Conservation (phyloP, 176 grass and related monocot species). For the Panicum miliaceum region DNA sequence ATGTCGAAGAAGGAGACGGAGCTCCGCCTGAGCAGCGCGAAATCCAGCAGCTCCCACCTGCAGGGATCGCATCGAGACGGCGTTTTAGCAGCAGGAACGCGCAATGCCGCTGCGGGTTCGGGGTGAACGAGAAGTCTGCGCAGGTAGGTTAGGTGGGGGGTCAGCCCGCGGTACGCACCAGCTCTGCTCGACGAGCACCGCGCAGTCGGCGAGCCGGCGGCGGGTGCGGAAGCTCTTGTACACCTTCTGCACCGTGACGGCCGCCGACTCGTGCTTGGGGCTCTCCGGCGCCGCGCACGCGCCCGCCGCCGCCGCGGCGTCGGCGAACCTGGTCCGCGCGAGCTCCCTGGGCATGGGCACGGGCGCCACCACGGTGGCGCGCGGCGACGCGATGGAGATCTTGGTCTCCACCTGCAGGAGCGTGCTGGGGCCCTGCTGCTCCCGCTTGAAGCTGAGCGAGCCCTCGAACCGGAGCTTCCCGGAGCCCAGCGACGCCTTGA, state of each 20-base stretch:
- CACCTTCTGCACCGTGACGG: conserved; percentile 87
- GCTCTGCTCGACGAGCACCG: conserved; percentile 81
- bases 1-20: conserved; percentile 90
- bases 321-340: conserved; percentile 11
- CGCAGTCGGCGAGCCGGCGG: conserved; percentile 86
- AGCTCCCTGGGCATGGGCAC: conserved; percentile 36
- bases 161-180: conserved; percentile 46
- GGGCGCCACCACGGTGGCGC: conserved; percentile 31
- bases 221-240: conserved; percentile 97
- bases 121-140: background rate
- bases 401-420: conserved; percentile 65
- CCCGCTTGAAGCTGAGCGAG: conserved; percentile 67
- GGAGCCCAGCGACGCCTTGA: conserved; percentile 59
- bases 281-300: conserved; percentile 24
- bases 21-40: conserved; percentile 81
- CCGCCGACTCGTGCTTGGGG: conserved; percentile 72
- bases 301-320: background rate
- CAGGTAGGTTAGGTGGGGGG: background rate
- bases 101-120: background rate
- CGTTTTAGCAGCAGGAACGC: background rate
- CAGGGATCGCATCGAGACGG: background rate
- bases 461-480: conserved; percentile 66
- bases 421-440: conserved; percentile 39
- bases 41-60: conserved; percentile 88
- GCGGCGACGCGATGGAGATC: conserved; percentile 52